Base-by-base conservation (phyloP, 2,329 filamentous ascomycete species). In the Colletotrichum sp. region DNA sequence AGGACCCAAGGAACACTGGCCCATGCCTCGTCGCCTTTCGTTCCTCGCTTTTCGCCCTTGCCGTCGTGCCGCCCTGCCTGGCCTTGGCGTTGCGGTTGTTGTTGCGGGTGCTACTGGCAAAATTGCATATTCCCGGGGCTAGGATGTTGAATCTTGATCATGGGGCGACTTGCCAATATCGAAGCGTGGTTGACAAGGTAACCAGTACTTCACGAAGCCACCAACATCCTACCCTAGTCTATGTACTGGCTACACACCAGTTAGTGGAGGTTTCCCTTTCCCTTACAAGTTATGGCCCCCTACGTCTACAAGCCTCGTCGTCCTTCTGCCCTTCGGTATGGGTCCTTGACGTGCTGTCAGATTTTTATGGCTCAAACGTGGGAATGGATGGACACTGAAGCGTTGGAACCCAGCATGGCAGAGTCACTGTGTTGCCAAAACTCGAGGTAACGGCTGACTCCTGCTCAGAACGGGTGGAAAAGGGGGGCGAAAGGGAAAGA, bases 1-100 rank as follows among this genome's bases (percentile, higher is more conserved):
- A 28, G 57, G 55, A 16, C 44, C 16, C 44, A 55, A 30, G 28
- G 16, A n/a, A 30, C 10, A 9, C 28, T 68, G 65, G 26, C 28
- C 44, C 64, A 52, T 52, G 44, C 44, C 44, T 24, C n/a, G 44
- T 52, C n/a, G n/a, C 44, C 44, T 52, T 52, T 39, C 63, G 26
- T 30, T 52, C 49, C 32, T 34, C 28, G 28, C 28, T 28, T 30
- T 32, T 68, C 44, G 66, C 60, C 60, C 49, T 57, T 62, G 72
- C 71, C 59, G 49, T 30, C n/a, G n/a, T 71, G 34, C 49, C 69
- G 30, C 60, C 60, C 32, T 57, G 67, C 66, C 55, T 55, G 44
- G n/a, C 44, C n/a, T 64, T 55, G 57, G 36, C 65, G 26, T 63
- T 75, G 69, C 55, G 71, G 59, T 72, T 60, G 52, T 66, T 57